Conservation (phyloP, 257 asterid species). For the Ophiorrhiza pumila region DNA sequence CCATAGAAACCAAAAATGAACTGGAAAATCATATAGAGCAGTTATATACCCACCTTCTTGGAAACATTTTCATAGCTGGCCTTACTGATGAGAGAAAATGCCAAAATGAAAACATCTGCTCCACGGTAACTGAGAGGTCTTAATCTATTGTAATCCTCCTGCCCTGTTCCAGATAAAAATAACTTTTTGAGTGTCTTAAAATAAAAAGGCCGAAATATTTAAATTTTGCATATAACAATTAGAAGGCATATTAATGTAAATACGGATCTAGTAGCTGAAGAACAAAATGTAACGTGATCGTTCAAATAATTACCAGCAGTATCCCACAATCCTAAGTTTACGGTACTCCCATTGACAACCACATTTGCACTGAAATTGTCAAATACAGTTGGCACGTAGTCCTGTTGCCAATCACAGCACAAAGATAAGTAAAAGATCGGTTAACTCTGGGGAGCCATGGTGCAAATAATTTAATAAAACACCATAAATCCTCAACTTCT, state of each 20-base stretch:
- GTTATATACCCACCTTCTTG: constrained; percentile 37
- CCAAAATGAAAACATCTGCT: constrained; percentile 58
- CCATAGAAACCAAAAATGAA: not conserved
- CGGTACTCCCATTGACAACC: constrained; percentile 52
- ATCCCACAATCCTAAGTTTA: constrained; percentile 57
- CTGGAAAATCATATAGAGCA: not conserved
- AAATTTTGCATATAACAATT: not conserved
- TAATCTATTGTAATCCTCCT: constrained; percentile 54
- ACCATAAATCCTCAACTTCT: not conserved
- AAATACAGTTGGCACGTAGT: constrained; percentile 55
- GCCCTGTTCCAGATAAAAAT: constrained; percentile 32
- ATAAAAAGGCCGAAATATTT: not conserved
- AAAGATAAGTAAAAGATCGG: constrained; percentile 12
- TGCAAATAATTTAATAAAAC: not conserved
- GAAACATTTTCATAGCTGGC: constrained; percentile 59
- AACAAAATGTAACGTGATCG: not conserved
- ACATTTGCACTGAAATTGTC: constrained; percentile 62
- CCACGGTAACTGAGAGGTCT: constrained; percentile 60
- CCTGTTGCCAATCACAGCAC: constrained; percentile 46
- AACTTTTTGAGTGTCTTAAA: no score
- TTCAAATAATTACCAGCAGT: constrained; percentile 44
- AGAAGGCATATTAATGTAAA: not conserved
- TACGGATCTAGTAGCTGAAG: not conserved
- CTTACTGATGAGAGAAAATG: constrained; percentile 57
- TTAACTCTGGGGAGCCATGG: constrained; percentile 5